Base-by-base conservation (phyloP, 345 rosid species). In the Moricandia moricandioides region DNA sequence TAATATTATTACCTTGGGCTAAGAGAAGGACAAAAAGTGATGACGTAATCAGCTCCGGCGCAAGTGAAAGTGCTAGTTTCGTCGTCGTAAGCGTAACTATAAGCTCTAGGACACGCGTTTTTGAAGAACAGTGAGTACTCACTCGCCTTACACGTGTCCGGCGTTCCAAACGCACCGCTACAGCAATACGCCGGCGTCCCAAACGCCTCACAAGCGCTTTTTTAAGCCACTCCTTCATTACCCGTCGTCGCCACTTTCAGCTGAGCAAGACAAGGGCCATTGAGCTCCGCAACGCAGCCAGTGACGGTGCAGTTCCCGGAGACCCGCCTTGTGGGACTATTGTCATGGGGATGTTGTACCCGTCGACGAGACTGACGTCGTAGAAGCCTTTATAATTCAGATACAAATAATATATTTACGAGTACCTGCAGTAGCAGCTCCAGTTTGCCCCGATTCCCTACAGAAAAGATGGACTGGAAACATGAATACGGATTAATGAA, bases 341-440 rank as follows among this genome's bases (percentile, higher is more conserved):
- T 37, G 68, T 58, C 85, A 88, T 73, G 0, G 96, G 89, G 33
- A 89, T 80, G 82, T 89, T 89, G 78, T 81, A 89, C 9, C 96
- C 92, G 45, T 88, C 92, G 16, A 88, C 96, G 7, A 89, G 86
- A 77, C 90, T 86, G 1, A 89, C 87, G 69, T 86, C 90, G 76
- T 79, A 89, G 79, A 88, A 88, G 18, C 47, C 57, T 26, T 33
- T 52, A 47, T 39, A 56, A 40, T 62, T 65, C 66, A 49, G 47
- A 7, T 3, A 56, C 13, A 34, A 16, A 43, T 26, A 34, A 74
- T 9, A 57, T 7, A 56, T 71, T 8, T 49, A 35, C 31, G 24
- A 26, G 62, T 83, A 88, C 89, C 92, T 83, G 91, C 52, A 76
- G 79, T 51, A 51, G 85, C 70, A 49, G 75, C 86, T 69, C 83